Evolutionary conservation across 306 rosid genomes (phyloP), one percentile per base, ranked within the genome.

Genomic region (Mimosa bimucronata): DNA sequence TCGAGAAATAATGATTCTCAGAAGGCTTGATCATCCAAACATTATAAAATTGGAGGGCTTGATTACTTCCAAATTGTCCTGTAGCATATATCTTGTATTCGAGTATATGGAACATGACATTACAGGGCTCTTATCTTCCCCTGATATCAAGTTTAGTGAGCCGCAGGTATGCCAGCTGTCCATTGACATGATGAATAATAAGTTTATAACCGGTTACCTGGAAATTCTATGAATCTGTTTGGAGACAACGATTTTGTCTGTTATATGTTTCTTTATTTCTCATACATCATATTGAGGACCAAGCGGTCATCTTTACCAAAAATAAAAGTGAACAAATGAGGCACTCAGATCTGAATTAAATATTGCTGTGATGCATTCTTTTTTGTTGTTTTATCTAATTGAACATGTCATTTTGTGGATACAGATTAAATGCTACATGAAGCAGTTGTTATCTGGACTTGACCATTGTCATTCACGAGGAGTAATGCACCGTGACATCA

Each of bases 91-190:
- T 78, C 97, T 94, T 29, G 97, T 94, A 29, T 94, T 94, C 7
- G 97, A 94, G 87, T 94, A 94, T 85, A 94, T 94, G 97, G 98
- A 94, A 66, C 98, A 94, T 77, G 98, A 94, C 53, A 83, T 92
- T 66, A 89, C 97, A 9, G 97, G 98, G 28, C 94, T 94, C 84
- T 81, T 92, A 71, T 89, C 91, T 48, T 85, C 88, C 76, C 97
- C 97, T 6, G 88, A 94, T 58, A 82, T 92, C 88, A 91, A 88
- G 37, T 94, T 92, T 74, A 91, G 82, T 55, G 95, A 94, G 78
- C 80, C 98, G 42, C 97, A 94, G 94, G 97, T 92, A 73, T 69
- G 77, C 73, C 55, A 23, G 0, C 55, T 74, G 75, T 81, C 23
- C 67, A 75, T 79, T 23, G 1, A 12, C 46, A 21, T 42, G 55